Evolutionary conservation across 1,284 basidiomycete genomes (phyloP), one percentile per base, ranked within the genome.

Genomic region (Grifola frondosa): DNA sequence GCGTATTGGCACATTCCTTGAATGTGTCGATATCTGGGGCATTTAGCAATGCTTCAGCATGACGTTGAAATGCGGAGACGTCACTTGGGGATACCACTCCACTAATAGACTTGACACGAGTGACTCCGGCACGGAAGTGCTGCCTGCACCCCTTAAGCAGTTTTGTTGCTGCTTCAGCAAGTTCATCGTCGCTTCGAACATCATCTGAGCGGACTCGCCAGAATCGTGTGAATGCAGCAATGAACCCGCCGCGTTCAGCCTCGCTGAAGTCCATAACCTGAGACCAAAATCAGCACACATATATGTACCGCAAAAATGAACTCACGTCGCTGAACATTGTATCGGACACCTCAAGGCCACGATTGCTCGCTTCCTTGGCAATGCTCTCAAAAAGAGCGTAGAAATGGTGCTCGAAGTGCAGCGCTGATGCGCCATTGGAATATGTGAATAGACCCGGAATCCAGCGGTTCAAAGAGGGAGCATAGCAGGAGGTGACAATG

Each of bases 201-300:
- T 57, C 30, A 7, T 25, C 26, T 4, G 30, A 7, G 7, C 17
- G 19, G 19, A 30, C 30, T 49, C 56, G 57, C 49, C 56, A 58
- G 39, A 62, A 64, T 9, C 42, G 28, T 3, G 61, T 41, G 40
- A 58, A 67, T 10, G 57, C 62, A 1, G 23, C 15, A 9, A 52
- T 57, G 41, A 62, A 66, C 10, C 63, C 64, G 15, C 22, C 23
- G 0, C 54, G 50, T 37, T 65, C 53, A 15, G 62, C 62, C 30
- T 61, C 51, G 40, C 64, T 63, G 38, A 63, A 64, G 40, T 64
- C 62, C 32, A 63, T 54, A 24, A 63, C 46, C 64, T 64, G 17
- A n/a, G n/a, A n/a, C n/a, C n/a, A n/a, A n/a, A n/a, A n/a, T n/a
- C n/a, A n/a, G n/a, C n/a, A n/a, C n/a, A n/a, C n/a, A n/a, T n/a